Base-by-base conservation (phyloP, 805 yeast genomes). In the Metschnikowia borealis region DNA sequence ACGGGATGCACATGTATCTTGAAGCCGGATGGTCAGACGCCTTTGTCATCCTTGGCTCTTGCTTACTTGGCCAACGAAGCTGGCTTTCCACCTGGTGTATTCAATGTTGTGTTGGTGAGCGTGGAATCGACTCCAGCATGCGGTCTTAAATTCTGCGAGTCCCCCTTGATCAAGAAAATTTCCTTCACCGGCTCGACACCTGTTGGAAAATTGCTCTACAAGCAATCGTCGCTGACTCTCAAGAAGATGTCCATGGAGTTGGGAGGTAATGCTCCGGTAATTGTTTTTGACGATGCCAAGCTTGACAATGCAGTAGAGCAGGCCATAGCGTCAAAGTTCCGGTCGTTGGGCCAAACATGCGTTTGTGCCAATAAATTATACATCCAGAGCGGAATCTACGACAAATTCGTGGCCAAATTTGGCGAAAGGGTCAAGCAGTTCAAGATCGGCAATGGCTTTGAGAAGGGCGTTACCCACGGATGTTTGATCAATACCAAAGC, bases 281-380 rank as follows among this genome's bases (percentile, higher is more conserved):
- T 86, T 49, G 83, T 86, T 3, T 86, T 86, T 64, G 83, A 83
- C 48, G 91, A 85, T 62, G 89, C 89, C 10, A 81, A 84, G 54
- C 57, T 86, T 18, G 85, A 81, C 51, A 68, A 71, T 38, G 92
- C 92, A 0, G 81, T 85, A 14, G 76, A 75, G n/a, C 87, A 82
- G 38, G 80, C 87, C 2, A 64, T 85, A 51, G 81, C 78, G 7
- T 78, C 83, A 54, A 87, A 87, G 65, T 83, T 85, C 69, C 77
- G 94, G 63, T 84, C 85, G 26, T 77, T 85, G 39, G 94, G 94
- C 53, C 94, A 87, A 68, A 85, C 91, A 4, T 87, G 95, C 69
- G 85, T 85, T 38, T 85, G 90, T 64, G 89, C 90, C 42, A 85
- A 85, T 68, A 75, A 91, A 61, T 64, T 86, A 43, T 86, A 76